These are phyloP conservation scores for Myriosclerotinia scirpicola DNA, from an alignment of 2,329 filamentous ascomycete genomes.

Conservation along the genomic window DNA sequence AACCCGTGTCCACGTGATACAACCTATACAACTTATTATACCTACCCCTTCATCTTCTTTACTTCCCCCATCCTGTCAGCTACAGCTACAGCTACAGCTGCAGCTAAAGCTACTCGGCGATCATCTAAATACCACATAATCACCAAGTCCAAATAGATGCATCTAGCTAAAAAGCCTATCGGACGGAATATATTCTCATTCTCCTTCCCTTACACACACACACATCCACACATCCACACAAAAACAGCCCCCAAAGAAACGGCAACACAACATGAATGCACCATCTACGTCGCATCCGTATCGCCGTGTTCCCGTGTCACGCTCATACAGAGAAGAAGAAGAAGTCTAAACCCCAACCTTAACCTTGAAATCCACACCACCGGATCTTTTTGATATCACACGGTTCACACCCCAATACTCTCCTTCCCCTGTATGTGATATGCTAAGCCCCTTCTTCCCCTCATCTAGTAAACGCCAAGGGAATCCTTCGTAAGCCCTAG, in stretches of 20 bases:
- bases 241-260: conserved; percentile 4
- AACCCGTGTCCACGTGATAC: conserved; percentile 11
- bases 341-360: not conserved
- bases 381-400: conserved; percentile 4
- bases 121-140: not conserved
- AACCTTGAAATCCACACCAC: conserved; percentile 4
- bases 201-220: not conserved
- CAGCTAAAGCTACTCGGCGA: not conserved
- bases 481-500: conserved; percentile 18
- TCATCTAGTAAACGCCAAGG: conserved; percentile 6
- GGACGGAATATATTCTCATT: conserved; percentile 8
- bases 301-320: conserved; percentile 9
- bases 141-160: too few relatives aligned
- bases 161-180: not conserved
- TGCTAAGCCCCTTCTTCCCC: conserved; percentile 16
- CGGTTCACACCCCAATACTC: too few relatives aligned
- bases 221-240: not conserved
- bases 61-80: not conserved
- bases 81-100: not conserved
- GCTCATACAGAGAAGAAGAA: not conserved
- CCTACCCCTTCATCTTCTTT: not conserved
- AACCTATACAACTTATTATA: too few relatives aligned
- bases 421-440: too few relatives aligned
- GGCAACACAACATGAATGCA: not conserved
- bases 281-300: conserved; percentile 13